Evolutionary conservation across 202 grass and related monocot genomes (phyloP).

Genomic region (Brachypodium distachyon): DNA sequence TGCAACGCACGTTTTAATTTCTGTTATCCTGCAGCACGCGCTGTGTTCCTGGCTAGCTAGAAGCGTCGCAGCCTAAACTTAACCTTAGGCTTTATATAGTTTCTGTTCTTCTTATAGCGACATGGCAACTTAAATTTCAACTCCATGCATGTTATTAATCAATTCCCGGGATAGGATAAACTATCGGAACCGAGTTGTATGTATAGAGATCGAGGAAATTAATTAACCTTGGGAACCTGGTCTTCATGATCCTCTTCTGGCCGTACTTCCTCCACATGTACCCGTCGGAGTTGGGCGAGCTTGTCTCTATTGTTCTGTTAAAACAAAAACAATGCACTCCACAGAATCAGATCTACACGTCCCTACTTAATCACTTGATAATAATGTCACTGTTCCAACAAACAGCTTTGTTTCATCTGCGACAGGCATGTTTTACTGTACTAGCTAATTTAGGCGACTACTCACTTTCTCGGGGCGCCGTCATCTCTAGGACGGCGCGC

Average conservation of each 20-base stretch:
- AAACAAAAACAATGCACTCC: neutral
- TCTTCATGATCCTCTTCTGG: conserved; percentile 59
- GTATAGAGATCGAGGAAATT: neutral
- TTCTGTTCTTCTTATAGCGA: neutral
- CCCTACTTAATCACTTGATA: neutral
- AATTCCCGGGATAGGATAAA: neutral
- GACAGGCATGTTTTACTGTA: neutral
- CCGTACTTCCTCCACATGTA: conserved; percentile 83
- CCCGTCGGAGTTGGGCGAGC: conserved; percentile 43
- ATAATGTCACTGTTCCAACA: neutral
- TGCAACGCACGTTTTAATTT: neutral
- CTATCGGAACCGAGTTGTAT: neutral
- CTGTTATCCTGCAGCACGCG: neutral
- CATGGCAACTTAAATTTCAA: neutral
- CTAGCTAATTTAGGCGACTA: neutral
- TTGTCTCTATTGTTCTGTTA: conserved; percentile 13
- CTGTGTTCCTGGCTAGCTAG: neutral
- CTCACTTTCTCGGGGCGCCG: conserved; percentile 22
- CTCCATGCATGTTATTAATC: neutral
- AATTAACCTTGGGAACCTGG: conserved; percentile 47
- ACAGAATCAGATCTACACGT: neutral
- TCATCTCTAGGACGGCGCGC: conserved; percentile 2
- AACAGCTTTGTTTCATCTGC: neutral
- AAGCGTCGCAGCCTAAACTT: neutral
- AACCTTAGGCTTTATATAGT: neutral